Evolutionary conservation across 257 asterid genomes (phyloP), one percentile per base, ranked within the genome.

Genomic region (Fraxinus excelsior): DNA sequence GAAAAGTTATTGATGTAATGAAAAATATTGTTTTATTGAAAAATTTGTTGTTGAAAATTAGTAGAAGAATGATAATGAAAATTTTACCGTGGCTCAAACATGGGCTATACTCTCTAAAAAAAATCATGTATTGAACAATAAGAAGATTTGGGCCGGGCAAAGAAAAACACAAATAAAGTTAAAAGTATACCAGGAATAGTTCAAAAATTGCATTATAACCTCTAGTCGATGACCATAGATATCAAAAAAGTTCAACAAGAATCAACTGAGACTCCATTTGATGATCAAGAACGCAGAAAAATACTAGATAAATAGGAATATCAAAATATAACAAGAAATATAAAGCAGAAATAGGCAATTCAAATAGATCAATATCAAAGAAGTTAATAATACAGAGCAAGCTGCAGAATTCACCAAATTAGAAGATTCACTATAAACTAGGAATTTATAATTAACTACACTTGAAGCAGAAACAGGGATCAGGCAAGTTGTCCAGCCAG

Each of bases 341-440:
- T 60, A 29, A 73, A 60, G 64, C 74, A 73, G 58, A 74, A 26
- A 64, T 29, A 37, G 65, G 19, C 19, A 58, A 12, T 3, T 42
- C 5, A 65, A 3, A n/a, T 18, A 7, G n/a, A 71, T 18, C 67
- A 35, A 67, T 38, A 70, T 29, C 31, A 10, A 68, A 76, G 67
- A 37, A 31, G 65, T 77, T 46, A 40, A 73, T 62, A 16, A 46
- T 8, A 64, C 58, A 79, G 68, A 77, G 70, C 75, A 70, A 53
- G 31, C 75, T 34, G 31, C 34, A 14, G 29, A 18, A 16, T 58
- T 28, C 18, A 76, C 23, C 31, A 9, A 7, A 10, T 28, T 71
- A n/a, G n/a, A n/a, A 38, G 44, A 13, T 16, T 7, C 18, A 35
- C 29, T 23, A 8, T 58, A 44, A 72, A 70, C 29, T 75, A 37